Conservation (phyloP, 2,329 filamentous ascomycete genomes). For the Fragosphaeria purpurea region DNA sequence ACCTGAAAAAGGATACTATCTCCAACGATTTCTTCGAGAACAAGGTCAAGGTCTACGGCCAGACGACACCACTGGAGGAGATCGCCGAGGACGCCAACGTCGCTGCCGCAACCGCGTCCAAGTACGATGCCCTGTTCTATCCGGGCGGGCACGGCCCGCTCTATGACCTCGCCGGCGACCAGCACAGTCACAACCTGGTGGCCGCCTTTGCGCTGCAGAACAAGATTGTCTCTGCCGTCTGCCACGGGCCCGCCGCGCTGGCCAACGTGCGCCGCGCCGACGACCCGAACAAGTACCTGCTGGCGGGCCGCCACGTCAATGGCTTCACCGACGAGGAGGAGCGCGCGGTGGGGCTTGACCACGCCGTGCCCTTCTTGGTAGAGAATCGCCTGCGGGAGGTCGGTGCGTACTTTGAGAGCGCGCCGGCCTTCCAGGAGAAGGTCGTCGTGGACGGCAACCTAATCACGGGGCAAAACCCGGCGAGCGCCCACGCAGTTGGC, state of each 20-base stretch:
- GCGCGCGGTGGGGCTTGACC: slow-evolving; percentile 28
- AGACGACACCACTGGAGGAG: slow-evolving; percentile 47
- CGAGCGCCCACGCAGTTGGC: slow-evolving; percentile 39
- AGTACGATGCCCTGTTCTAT: slow-evolving; percentile 16
- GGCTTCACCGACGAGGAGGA: slow-evolving; percentile 51
- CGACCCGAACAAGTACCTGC: slow-evolving; percentile 35
- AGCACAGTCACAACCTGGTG: slow-evolving; percentile 48
- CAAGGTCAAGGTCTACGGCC: slow-evolving; percentile 51
- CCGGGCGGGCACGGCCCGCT: slow-evolving; percentile 52
- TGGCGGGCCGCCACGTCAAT: slow-evolving; percentile 48
- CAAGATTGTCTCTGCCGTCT: slow-evolving; percentile 57
- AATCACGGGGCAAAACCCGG: slow-evolving; percentile 50
- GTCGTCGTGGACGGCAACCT: slow-evolving; percentile 41
- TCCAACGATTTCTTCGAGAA: slow-evolving; percentile 44
- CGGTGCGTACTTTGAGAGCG: slow-evolving; percentile 47
- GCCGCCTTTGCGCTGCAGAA: slow-evolving; percentile 50
- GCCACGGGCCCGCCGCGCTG: slow-evolving; percentile 58
- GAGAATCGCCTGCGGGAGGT: slow-evolving; percentile 42
- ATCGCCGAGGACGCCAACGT: slow-evolving; percentile 35
- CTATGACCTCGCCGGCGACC: slow-evolving; percentile 53
- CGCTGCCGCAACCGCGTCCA: slow-evolving; percentile 16
- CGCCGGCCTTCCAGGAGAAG: slow-evolving; percentile 38
- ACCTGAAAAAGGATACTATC: slow-evolving; percentile 42
- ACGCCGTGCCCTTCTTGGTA: slow-evolving; percentile 47
- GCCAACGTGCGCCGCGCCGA: slow-evolving; percentile 35